These are phyloP conservation scores for Tulasnella sp. DNA, from an alignment of 768 basidiomycete genomes.

Conservation along the genomic window DNA sequence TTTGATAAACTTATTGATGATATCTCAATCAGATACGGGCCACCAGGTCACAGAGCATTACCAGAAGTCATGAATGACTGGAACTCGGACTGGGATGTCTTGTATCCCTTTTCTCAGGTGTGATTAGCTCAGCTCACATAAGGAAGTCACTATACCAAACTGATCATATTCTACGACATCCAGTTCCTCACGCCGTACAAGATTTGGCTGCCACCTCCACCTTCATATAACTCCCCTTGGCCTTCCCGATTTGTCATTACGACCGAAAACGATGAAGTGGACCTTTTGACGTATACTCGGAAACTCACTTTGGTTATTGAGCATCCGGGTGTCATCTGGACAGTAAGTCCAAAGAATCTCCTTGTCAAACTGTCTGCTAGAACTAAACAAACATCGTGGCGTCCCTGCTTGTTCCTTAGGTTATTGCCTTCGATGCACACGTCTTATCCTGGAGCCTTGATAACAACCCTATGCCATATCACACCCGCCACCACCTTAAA, in stretches of 20 bases:
- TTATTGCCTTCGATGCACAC: conserved; percentile 83
- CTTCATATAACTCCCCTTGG: conserved; percentile 41
- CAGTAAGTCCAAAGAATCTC: conserved; percentile 25
- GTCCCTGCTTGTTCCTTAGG: conserved; percentile 26
- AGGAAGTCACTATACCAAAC: neutral
- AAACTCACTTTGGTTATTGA: conserved; percentile 53
- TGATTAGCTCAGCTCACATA: conserved; percentile 18
- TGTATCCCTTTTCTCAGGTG: conserved; percentile 72
- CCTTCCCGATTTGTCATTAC: conserved; percentile 32
- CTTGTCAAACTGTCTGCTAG: neutral
- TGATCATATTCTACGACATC: conserved; percentile 13
- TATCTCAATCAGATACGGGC: conserved; percentile 49
- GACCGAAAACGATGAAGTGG: conserved; percentile 43
- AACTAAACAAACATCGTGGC: neutral
- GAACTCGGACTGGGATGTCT: conserved; percentile 77
- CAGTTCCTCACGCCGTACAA: conserved; percentile 80
- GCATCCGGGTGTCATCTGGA: conserved; percentile 81
- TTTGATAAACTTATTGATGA: conserved; percentile 47
- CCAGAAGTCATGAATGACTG: conserved; percentile 55
- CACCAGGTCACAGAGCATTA: conserved; percentile 28
- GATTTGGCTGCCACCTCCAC: conserved; percentile 45
- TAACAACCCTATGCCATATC: conserved; percentile 59
- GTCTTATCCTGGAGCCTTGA: conserved; percentile 77
- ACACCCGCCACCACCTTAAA: conserved; percentile 77
- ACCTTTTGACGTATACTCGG: conserved; percentile 48